Percentiles rank a stretch among this genome's conserved stretches.
These are phyloP conservation scores for Suhomyces bribrorum DNA, from an alignment of 1,139 yeast species.

Conservation along the genomic window DNA sequence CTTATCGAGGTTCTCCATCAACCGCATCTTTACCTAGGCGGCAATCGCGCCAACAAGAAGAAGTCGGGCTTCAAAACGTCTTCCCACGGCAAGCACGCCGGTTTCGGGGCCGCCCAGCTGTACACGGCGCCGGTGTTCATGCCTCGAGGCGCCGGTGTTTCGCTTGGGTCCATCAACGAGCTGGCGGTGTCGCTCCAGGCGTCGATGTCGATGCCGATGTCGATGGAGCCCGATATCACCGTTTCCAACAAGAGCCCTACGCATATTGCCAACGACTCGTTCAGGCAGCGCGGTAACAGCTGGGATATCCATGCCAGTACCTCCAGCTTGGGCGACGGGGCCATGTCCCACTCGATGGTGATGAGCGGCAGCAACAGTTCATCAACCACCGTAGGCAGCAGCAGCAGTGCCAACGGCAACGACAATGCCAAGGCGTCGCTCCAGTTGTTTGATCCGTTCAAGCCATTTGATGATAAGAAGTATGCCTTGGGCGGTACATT, in stretches of 20 bases:
- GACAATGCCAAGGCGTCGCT: background rate
- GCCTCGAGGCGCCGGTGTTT: background rate
- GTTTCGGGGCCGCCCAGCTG: background rate
- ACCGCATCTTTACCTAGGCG: slow-evolving; percentile 19
- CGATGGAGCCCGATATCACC: background rate
- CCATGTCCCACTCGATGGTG: slow-evolving; percentile 1
- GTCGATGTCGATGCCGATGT: background rate
- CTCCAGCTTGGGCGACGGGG: background rate
- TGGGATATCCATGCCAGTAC: background rate
- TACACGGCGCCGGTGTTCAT: background rate
- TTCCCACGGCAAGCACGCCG: background rate
- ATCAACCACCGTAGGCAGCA: slow-evolving; percentile 7
- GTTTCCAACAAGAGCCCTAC: background rate
- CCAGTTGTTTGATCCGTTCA: slow-evolving; percentile 24
- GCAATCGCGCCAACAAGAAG: slow-evolving; percentile 6
- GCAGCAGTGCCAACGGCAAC: slow-evolving; percentile 1
- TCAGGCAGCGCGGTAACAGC: background rate
- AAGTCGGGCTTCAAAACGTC: slow-evolving; percentile 3
- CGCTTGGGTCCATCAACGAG: background rate
- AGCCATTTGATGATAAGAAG: slow-evolving; percentile 17
- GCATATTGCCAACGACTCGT: background rate
- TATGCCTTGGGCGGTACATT: background rate
- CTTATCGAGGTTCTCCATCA: slow-evolving; percentile 35
- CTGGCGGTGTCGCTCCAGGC: background rate
- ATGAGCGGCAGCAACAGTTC: slow-evolving; percentile 9